These are phyloP conservation scores for Proliferodiscus dingleyae DNA, from an alignment of 2,329 filamentous ascomycete species.

Conservation along the genomic window DNA sequence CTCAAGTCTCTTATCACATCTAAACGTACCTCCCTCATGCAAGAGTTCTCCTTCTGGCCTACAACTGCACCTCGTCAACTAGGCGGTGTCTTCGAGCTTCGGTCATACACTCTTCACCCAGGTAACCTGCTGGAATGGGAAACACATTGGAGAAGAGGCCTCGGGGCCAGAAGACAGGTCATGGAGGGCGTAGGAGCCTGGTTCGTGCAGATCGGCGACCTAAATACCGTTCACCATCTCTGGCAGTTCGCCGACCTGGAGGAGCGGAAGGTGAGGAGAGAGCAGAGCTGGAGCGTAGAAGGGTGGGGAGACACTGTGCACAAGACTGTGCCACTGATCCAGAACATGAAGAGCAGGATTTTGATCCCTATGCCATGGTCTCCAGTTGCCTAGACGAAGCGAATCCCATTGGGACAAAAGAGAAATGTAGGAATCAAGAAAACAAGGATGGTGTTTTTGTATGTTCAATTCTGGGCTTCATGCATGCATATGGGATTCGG, in stretches of 20 bases:
- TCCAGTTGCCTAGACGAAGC: conserved; percentile 56
- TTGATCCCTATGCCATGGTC: conserved; percentile 96
- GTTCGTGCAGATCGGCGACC: conserved; percentile 97
- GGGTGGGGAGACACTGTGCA: conserved; percentile 98
- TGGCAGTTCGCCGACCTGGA: conserved; percentile 99
- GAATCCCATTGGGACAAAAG: not conserved
- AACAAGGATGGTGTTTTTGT: not conserved
- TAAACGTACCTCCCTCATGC: conserved; percentile 91
- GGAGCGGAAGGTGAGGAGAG: conserved; percentile 81
- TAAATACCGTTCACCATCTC: conserved; percentile 96
- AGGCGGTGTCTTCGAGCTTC: conserved; percentile 90
- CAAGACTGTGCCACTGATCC: conserved; percentile 96
- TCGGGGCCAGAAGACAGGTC: conserved; percentile 86
- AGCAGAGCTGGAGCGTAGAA: conserved; percentile 92
- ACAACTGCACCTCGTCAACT: conserved; percentile 85
- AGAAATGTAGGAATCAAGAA: not conserved
- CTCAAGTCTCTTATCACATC: conserved; percentile 79
- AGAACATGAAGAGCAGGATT: conserved; percentile 92
- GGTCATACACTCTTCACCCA: conserved; percentile 93
- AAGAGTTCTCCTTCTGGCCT: conserved; percentile 99
- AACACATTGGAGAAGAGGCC: conserved; percentile 90
- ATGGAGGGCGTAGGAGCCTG: conserved; percentile 98
- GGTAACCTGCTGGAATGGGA: conserved; percentile 98
- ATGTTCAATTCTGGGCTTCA: not conserved
- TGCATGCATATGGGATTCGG: not conserved